Conservation (phyloP, 257 asterid genomes). For the Nicotiana paniculata region DNA sequence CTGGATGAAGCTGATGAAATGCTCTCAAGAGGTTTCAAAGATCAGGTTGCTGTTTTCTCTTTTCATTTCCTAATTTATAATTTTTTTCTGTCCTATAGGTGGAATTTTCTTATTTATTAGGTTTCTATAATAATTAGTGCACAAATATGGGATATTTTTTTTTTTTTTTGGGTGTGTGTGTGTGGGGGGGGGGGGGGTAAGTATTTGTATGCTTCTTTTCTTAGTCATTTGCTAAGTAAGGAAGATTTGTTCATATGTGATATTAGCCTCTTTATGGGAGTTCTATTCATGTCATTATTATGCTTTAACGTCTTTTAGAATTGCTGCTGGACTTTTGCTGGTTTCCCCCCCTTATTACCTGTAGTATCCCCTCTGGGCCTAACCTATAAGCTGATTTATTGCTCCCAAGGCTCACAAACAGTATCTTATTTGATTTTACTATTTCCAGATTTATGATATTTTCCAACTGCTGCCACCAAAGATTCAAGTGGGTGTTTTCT, state of each 20-base stretch:
- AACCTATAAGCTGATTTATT: not conserved
- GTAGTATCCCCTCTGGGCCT: not conserved
- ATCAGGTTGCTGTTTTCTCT: constrained; percentile 32
- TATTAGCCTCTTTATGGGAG: not conserved
- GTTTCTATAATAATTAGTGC: not conserved
- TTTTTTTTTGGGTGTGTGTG: not conserved
- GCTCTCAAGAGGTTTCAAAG: constrained; percentile 57
- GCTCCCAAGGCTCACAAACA: not conserved
- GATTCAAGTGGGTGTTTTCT: constrained; percentile 60
- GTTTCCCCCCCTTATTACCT: not conserved
- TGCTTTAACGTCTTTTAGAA: not conserved
- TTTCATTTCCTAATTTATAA: not conserved
- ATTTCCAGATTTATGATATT: constrained; percentile 44
- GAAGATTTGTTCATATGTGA: not conserved
- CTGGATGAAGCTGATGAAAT: constrained; percentile 61
- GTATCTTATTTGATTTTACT: not conserved
- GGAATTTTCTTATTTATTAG: not conserved
- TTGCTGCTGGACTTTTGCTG: not conserved
- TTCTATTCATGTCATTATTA: not conserved
- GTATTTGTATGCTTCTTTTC: not conserved
- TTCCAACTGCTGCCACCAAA: constrained; percentile 55
- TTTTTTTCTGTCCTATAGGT: not conserved
- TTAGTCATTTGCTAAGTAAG: not conserved
- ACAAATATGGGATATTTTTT: not conserved
- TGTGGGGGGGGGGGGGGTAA: not conserved